A percentile compares a stretch with the other conserved stretches of the same genome.
These are phyloP conservation scores for Starmerella floris DNA, from an alignment of 805 yeast genomes.

Conservation along the genomic window DNA sequence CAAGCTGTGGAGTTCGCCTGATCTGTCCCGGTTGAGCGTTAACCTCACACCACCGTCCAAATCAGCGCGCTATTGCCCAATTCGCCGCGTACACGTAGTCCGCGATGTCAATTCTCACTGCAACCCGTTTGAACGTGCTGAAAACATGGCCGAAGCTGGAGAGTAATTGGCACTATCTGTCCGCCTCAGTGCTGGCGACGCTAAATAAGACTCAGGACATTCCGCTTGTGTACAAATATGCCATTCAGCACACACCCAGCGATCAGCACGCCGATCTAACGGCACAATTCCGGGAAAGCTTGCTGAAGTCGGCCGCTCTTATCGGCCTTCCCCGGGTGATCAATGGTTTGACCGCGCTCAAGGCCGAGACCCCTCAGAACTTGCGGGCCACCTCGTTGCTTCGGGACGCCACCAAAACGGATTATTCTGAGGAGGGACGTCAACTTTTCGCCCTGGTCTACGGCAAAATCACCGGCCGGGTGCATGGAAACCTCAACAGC, in stretches of 20 bases:
- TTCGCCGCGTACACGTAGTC: too few relatives aligned
- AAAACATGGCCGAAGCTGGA: conserved; percentile 43
- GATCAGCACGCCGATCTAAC: conserved; percentile 30
- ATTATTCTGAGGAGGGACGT: conserved; percentile 36
- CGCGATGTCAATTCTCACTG: conserved; percentile 31
- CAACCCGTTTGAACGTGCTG: conserved; percentile 41
- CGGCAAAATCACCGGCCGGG: conserved; percentile 57
- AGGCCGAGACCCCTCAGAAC: conserved; percentile 47
- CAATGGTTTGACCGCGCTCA: conserved; percentile 56
- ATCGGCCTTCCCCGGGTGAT: conserved; percentile 78
- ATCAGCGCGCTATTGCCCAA: too few relatives aligned
- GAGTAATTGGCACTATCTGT: conserved; percentile 59
- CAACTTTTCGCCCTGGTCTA: conserved; percentile 64
- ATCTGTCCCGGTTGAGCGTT: too few relatives aligned
- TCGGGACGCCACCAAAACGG: conserved; percentile 20
- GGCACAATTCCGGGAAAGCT: conserved; percentile 55
- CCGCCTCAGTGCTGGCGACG: conserved; percentile 68
- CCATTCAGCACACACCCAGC: conserved; percentile 29
- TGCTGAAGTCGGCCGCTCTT: conserved; percentile 65
- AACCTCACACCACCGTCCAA: too few relatives aligned
- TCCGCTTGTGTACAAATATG: conserved; percentile 61
- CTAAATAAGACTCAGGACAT: conserved; percentile 74
- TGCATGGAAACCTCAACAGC: conserved; percentile 48
- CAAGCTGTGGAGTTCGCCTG: too few relatives aligned
- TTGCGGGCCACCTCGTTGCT: conserved; percentile 28